These are phyloP conservation scores for Marvania coccoides DNA, from an alignment of 139 green algal genomes.

Conservation along the genomic window DNA sequence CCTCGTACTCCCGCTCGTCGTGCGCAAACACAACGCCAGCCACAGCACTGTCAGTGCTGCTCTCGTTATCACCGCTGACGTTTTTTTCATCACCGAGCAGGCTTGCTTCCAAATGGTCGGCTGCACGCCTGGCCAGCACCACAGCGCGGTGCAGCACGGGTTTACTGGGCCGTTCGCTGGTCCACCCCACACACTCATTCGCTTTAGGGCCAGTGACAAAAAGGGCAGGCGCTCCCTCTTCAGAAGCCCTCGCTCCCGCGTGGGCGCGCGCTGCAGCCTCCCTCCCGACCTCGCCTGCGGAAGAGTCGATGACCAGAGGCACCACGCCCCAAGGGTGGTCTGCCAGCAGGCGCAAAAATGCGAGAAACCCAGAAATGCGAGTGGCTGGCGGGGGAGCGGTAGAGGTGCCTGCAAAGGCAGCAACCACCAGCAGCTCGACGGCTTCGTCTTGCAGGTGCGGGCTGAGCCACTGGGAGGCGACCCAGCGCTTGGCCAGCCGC, in stretches of 20 bases:
- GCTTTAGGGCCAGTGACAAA: conserved; percentile 48
- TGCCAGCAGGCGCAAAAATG: conserved; percentile 59
- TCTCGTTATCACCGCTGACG: neutral
- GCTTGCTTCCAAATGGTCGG: neutral
- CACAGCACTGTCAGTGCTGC: conserved; percentile 3
- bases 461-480: conserved; percentile 42
- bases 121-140: conserved; percentile 13
- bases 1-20: conserved; percentile 47
- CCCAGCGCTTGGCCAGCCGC: conserved; percentile 55
- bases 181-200: conserved; percentile 19
- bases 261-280: neutral
- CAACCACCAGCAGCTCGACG: conserved; percentile 59
- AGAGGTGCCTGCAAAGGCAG: conserved; percentile 30
- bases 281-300: conserved; percentile 21
- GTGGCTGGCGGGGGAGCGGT: conserved; percentile 5
- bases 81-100: neutral
- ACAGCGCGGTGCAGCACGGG: conserved; percentile 18
- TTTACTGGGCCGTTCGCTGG: neutral
- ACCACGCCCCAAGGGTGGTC: conserved; percentile 47
- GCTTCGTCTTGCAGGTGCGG: conserved; percentile 49
- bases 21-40: conserved; percentile 26
- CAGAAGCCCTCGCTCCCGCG: neutral
- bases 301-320: conserved; percentile 60
- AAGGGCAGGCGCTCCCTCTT: conserved; percentile 24
- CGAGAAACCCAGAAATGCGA: conserved; percentile 49